Evolutionary conservation across 805 yeast genomes (phyloP).

Genomic region (Metschnikowia lunata): DNA sequence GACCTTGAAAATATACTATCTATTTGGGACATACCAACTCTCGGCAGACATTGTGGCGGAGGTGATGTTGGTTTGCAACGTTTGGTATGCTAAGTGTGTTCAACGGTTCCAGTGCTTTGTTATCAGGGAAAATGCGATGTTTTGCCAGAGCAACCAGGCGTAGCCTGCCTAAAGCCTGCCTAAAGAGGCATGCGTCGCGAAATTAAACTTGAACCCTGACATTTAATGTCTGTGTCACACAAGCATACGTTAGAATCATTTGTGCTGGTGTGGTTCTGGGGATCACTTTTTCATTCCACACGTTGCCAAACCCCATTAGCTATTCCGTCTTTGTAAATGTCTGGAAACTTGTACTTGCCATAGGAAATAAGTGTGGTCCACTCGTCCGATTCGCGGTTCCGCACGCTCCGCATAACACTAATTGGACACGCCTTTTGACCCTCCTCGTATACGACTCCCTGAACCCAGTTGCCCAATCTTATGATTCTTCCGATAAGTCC

Average conservation of each 20-base stretch:
- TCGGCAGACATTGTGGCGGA: constrained; percentile 23
- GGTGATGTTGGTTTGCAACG: background rate
- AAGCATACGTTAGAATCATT: no score
- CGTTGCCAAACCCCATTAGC: constrained; percentile 1
- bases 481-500: constrained; percentile 43
- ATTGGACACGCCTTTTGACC: constrained; percentile 18
- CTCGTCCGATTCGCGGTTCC: constrained; percentile 10
- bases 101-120: background rate
- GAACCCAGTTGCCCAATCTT: constrained; percentile 48
- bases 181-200: constrained; percentile 4
- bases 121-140: constrained; percentile 6
- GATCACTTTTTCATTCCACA: background rate
- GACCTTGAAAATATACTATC: background rate
- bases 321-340: background rate
- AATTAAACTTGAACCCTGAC: background rate
- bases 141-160: constrained; percentile 3
- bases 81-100: no score
- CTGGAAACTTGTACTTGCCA: constrained; percentile 27
- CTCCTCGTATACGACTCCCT: constrained; percentile 41
- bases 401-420: constrained; percentile 25
- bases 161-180: no score
- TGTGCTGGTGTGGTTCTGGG: background rate
- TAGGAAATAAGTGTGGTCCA: constrained; percentile 27
- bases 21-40: constrained; percentile 22
- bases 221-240: no score